Base-by-base conservation (phyloP, 164 flowering plant species). In the Chimonanthus praecox region DNA sequence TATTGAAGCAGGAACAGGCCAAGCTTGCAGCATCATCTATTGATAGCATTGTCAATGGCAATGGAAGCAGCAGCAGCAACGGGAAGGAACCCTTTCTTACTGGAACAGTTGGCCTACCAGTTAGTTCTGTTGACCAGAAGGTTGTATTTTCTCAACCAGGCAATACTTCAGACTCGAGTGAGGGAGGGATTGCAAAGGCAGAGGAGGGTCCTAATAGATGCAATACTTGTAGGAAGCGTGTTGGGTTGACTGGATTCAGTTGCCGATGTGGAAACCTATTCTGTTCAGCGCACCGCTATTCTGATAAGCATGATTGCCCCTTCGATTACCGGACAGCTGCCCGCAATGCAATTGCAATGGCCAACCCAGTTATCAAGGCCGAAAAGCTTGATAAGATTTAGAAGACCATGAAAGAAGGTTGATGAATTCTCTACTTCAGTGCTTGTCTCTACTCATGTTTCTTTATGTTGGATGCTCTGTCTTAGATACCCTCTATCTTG, bases 361-460 rank as follows among this genome's bases (percentile, higher is more conserved):
- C 89, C 54, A 86, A 86, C 69, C 89, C 89, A 7, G 80, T 86
- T 47, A 82, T 86, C 61, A 84, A 83, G 75, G 87, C 89, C 13
- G 85, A 82, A 64, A 86, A 86, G 84, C 86, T 86, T 13, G 84
- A 86, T 60, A 86, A 83, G 76, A 86, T 86, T 46, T 86, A 81
- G 73, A n/a, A 67, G 64, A 49, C 44, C 33, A 54, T 68, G 75
- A 63, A 18, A 45, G 73, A 58, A 76, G 78, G 58, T 72, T 60
- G 20, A 71, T 43, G 66, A 58, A 7, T 54, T 60, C 64, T 71
- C 48, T 64, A 64, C 74, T 47, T 65, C 64, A 76, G 72, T 33
- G 78, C 71, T 78, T 80, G 78, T 74, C 71, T 65, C 64, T 67
- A 64, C 62, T 49, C 66, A 61, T 64, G 75, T 16, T 71, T 64